These are phyloP conservation scores for Knufia fluminis DNA, from an alignment of 2,329 filamentous ascomycete genomes.

Conservation along the genomic window DNA sequence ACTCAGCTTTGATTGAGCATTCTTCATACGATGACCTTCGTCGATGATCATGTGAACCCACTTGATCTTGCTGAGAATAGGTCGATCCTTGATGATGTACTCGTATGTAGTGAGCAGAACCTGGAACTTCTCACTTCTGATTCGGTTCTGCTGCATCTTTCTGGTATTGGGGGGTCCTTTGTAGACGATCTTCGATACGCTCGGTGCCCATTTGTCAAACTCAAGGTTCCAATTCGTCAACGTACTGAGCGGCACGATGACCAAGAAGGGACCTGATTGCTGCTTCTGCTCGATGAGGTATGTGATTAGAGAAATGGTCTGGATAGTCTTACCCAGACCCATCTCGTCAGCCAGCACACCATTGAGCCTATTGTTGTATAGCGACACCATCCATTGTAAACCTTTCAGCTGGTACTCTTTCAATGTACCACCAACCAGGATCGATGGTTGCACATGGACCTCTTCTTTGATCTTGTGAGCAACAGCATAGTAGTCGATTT, in stretches of 20 bases:
- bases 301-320: conserved; percentile 94
- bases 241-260: conserved; percentile 94
- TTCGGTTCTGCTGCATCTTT: conserved; percentile 85
- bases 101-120: conserved; percentile 96
- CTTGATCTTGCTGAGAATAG: conserved; percentile 93
- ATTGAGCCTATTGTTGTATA: conserved; percentile 99
- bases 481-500: conserved; percentile 98
- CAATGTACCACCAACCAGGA: conserved; percentile 81
- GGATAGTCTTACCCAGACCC: conserved; percentile 99
- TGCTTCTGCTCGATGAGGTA: conserved; percentile 95
- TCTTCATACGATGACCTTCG: conserved; percentile 99
- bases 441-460: conserved; percentile 69
- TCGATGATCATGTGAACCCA: conserved; percentile 99
- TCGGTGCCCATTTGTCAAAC: conserved; percentile 97
- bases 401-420: conserved; percentile 99
- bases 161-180: conserved; percentile 85
- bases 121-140: conserved; percentile 91
- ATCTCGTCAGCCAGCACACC: conserved; percentile 98
- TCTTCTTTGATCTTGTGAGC: conserved; percentile 94
- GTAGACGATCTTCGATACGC: conserved; percentile 80
- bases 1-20: conserved; percentile 89
- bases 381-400: conserved; percentile 98
- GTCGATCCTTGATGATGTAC: conserved; percentile 98
- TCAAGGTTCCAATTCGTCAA: conserved; percentile 98
- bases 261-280: conserved; percentile 83